Base-by-base conservation (phyloP, 768 basidiomycete species). In the Podaxis sp. region DNA sequence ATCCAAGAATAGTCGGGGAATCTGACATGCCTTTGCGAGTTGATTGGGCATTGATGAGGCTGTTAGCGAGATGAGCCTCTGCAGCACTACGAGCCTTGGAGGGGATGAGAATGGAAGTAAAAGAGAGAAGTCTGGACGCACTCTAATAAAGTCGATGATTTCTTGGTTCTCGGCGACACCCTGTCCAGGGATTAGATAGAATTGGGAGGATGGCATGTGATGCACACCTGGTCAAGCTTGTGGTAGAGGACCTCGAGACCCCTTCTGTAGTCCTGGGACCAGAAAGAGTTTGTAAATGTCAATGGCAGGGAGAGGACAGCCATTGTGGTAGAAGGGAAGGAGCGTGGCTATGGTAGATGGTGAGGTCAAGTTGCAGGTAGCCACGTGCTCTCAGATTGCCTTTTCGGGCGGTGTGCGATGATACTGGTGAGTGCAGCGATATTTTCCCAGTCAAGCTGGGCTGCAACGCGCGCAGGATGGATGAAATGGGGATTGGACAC, bases 231-330 rank as follows among this genome's bases (percentile, higher is more conserved):
- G 67, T 93, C 89, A 25, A 94, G 85, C 74, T 91, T 89, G 49
- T 70, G 74, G 71, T 85, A 93, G 36, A 94, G 75, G 24, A 90
- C 83, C 65, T 96, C 87, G 29, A 97, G 81, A 37, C 94, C 95
- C 63, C 77, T 84, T 50, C 92, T 82, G 71, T 93, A 95, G 77
- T 95, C 93, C 73, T 93, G 89, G 15, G 94, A 85, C 95, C 95
- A 97, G 79, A 97, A 97, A 33, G 94, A 95, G 74, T 96, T 96
- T 60, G 82, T 86, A 73, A 97, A 97, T 15, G 84, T 84, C 63
- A 93, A 80, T n/a, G 94, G 94, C 70, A 96, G 85, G 49, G 93
- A 91, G 65, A 96, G 77, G 66, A 93, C 90, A 65, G 93, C 90
- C 94, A 96, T 95, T 70, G 58, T 72, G 63, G 49, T 59, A 68